Percentiles rank a stretch among this genome's conserved stretches.
phyloP scores from a whole-genome alignment of 169 alveolate species.

The Besnoitia besnoiti region DNA sequence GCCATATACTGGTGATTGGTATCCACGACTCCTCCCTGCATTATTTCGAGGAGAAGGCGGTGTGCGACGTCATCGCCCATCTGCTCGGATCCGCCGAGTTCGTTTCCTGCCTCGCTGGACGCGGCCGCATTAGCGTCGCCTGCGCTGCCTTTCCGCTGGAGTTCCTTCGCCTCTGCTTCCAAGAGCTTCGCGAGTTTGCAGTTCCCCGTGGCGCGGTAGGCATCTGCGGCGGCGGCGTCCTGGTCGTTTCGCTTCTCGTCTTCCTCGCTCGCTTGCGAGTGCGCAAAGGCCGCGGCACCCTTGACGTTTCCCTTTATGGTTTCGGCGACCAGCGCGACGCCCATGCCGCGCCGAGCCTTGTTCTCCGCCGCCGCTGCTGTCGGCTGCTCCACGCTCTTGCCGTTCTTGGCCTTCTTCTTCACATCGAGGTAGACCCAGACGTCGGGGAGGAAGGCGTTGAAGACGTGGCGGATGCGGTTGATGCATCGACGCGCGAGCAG shows the following conservation, averaged over 20 bases:
- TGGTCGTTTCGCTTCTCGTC: not conserved
- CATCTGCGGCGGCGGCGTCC: conserved; percentile 34
- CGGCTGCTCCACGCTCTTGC: conserved; percentile 9
- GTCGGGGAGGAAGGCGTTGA: conserved; percentile 89
- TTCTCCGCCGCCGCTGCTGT: conserved; percentile 3
- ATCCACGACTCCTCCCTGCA: conserved; percentile 72
- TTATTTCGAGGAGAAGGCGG: conserved; percentile 71
- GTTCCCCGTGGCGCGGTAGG: conserved; percentile 50
- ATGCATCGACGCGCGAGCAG: conserved; percentile 79
- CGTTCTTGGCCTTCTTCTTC: conserved; percentile 73
- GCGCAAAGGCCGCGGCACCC: conserved; percentile 62
- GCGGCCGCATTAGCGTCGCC: too few relatives aligned
- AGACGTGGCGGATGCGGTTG: conserved; percentile 81
- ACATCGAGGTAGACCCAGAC: conserved; percentile 87
- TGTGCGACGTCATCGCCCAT: conserved; percentile 71
- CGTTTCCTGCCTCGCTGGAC: not conserved
- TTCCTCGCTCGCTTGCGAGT: not conserved
- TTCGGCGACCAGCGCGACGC: conserved; percentile 90
- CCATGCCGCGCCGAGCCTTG: conserved; percentile 79
- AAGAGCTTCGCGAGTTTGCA: conserved; percentile 36
- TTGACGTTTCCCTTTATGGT: conserved; percentile 73
- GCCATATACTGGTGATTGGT: conserved; percentile 72
- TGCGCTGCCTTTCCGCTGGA: not conserved
- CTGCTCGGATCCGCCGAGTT: conserved; percentile 38
- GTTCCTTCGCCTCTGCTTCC: not conserved